Evolutionary conservation across 306 rosid species (phyloP).

Genomic region (Hippophae gyantsensis): DNA sequence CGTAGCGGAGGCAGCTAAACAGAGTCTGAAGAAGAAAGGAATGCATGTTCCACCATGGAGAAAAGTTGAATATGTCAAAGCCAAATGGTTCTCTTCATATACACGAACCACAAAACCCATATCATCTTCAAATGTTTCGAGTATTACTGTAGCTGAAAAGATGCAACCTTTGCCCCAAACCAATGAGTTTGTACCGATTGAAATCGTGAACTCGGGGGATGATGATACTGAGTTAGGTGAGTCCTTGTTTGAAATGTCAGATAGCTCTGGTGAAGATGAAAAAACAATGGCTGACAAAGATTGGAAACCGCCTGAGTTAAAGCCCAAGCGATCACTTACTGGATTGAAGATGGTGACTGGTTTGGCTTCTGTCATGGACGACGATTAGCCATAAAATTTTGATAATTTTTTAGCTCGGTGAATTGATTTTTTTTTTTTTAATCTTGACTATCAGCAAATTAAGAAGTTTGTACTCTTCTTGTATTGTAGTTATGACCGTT

Average conservation of each 20-base stretch:
- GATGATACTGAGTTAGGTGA: slow-evolving; percentile 17
- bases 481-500: slow-evolving; percentile 24
- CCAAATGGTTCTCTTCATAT: slow-evolving; percentile 65
- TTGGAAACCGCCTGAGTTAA: slow-evolving; percentile 47
- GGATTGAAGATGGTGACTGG: slow-evolving; percentile 48
- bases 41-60: slow-evolving; percentile 84
- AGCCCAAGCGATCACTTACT: slow-evolving; percentile 26
- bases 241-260: slow-evolving; percentile 14
- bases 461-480: slow-evolving; percentile 8
- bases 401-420: slow-evolving; percentile 1
- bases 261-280: slow-evolving; percentile 20
- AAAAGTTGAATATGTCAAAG: slow-evolving; percentile 51
- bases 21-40: slow-evolving; percentile 68
- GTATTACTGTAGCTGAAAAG: background rate
- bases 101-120: slow-evolving; percentile 13
- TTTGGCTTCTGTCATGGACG: slow-evolving; percentile 45
- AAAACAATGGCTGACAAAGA: slow-evolving; percentile 15
- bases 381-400: slow-evolving; percentile 46
- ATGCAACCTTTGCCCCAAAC: slow-evolving; percentile 3
- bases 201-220: background rate
- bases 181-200: slow-evolving; percentile 6
- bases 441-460: slow-evolving; percentile 14
- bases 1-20: slow-evolving; percentile 70
- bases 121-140: background rate
- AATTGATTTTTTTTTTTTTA: background rate